phyloP scores from a whole-genome alignment of 768 basidiomycete genomes.

The Naganishia kalamii region DNA sequence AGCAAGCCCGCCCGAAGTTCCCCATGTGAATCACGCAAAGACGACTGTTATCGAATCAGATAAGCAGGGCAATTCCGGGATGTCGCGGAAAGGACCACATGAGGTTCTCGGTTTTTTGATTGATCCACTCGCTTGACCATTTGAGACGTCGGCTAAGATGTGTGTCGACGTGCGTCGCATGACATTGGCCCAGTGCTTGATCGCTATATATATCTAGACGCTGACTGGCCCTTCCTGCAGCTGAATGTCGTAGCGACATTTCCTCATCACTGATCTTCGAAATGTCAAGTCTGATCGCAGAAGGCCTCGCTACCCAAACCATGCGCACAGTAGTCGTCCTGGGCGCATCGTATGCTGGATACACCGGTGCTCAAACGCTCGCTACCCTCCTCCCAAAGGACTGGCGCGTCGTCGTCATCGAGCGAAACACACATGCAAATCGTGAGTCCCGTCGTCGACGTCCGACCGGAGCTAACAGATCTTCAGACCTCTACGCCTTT shows the following conservation, averaged over 20 bases:
- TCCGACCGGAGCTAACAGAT: slow-evolving; percentile 25
- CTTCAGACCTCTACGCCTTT: slow-evolving; percentile 46
- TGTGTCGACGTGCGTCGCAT: too few relatives aligned
- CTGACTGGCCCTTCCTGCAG: too few relatives aligned
- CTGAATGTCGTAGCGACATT: too few relatives aligned
- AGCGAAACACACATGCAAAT: slow-evolving; percentile 42
- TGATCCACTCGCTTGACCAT: background rate
- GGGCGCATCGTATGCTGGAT: slow-evolving; percentile 40
- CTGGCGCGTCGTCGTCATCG: slow-evolving; percentile 40
- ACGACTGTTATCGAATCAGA: slow-evolving; percentile 13
- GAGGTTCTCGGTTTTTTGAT: background rate
- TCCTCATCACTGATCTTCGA: background rate
- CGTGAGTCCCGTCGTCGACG: slow-evolving; percentile 30
- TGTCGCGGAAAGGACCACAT: background rate
- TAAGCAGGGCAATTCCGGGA: background rate
- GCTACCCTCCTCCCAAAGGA: slow-evolving; percentile 30
- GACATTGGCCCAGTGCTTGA: too few relatives aligned
- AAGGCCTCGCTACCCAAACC: background rate
- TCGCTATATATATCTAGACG: too few relatives aligned
- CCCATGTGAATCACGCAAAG: background rate
- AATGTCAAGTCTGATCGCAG: background rate
- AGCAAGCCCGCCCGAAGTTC: background rate
- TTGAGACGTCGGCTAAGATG: too few relatives aligned
- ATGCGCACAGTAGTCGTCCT: slow-evolving; percentile 35
- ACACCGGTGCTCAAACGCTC: slow-evolving; percentile 29